Percentiles rank a stretch among this genome's conserved stretches.
These are phyloP conservation scores for Colletotrichum tanaceti DNA, from an alignment of 2,329 filamentous ascomycete species.

Conservation along the genomic window DNA sequence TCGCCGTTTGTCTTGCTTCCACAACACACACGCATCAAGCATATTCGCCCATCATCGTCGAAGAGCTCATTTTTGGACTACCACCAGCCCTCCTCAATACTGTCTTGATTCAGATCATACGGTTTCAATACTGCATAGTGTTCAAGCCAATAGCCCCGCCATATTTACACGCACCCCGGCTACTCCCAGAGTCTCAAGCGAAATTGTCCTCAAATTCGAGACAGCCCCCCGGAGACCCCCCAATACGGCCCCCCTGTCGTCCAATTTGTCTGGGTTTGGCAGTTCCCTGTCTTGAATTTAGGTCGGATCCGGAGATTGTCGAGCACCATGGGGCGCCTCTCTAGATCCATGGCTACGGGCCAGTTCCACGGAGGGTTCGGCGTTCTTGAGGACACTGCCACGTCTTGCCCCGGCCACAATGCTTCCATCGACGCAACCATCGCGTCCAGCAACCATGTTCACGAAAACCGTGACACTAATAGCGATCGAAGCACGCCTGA, in stretches of 20 bases:
- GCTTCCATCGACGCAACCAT: constrained; percentile 18
- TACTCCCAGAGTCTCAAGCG: constrained; percentile 35
- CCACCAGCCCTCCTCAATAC: constrained; percentile 1
- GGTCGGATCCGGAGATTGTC: constrained; percentile 38
- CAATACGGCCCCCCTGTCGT: constrained; percentile 16
- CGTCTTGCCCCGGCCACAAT: constrained; percentile 20
- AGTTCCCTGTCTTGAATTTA: constrained; percentile 27
- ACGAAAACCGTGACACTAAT: constrained; percentile 48
- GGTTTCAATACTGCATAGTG: constrained; percentile 22
- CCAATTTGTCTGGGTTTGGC: constrained; percentile 26
- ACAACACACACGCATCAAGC: constrained; percentile 5
- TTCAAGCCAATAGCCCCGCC: constrained; percentile 28
- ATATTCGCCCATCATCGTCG: constrained; percentile 14
- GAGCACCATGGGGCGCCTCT: constrained; percentile 25
- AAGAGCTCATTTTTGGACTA: constrained; percentile 17
- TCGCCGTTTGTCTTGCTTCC: constrained; percentile 6
- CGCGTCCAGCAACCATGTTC: constrained; percentile 25
- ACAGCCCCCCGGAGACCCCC: constrained; percentile 12
- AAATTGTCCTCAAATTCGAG: constrained; percentile 32
- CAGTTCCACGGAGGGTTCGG: constrained; percentile 17
- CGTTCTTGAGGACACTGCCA: constrained; percentile 31
- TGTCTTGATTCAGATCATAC: constrained; percentile 21
- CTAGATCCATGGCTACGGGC: constrained; percentile 31
- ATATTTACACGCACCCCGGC: constrained; percentile 30
- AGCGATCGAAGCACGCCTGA: constrained; percentile 44